These are phyloP conservation scores for Dryas alaskensis DNA, from an alignment of 306 rosid species.

Conservation along the genomic window DNA sequence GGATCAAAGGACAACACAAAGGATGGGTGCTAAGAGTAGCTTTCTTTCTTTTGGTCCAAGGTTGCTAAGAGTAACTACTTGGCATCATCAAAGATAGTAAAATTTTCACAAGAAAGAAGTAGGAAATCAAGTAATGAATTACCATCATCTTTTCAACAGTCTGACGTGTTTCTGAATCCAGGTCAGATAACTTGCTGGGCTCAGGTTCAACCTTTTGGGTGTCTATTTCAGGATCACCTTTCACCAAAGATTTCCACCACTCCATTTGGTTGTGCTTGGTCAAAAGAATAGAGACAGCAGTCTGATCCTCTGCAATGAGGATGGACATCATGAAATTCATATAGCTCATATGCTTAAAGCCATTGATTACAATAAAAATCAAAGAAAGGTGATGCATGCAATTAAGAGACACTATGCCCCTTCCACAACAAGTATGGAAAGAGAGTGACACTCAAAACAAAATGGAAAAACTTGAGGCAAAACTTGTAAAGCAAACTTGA, in stretches of 20 bases:
- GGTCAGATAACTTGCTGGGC: constrained; percentile 77
- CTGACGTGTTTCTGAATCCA: constrained; percentile 81
- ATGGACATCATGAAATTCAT: background rate
- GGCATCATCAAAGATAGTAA: background rate
- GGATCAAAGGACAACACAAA: background rate
- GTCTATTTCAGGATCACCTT: constrained; percentile 88
- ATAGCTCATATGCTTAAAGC: background rate
- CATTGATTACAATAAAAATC: background rate
- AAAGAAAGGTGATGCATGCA: background rate
- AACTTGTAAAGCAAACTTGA: background rate
- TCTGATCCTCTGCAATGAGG: constrained; percentile 82
- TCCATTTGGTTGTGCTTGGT: constrained; percentile 95
- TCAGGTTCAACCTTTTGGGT: constrained; percentile 95
- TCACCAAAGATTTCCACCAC: constrained; percentile 92
- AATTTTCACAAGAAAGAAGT: background rate
- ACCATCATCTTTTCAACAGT: constrained; percentile 99
- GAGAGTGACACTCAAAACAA: background rate
- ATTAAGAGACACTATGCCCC: background rate
- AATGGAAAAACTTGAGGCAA: background rate
- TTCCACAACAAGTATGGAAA: background rate
- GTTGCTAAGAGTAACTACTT: background rate
- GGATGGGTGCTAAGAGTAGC: background rate
- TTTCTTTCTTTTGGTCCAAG: background rate
- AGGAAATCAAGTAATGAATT: background rate
- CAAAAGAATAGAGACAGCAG: constrained; percentile 65